Conservation (phyloP, 495 filamentous ascomycete genomes). For the Penicillium verhagenii region DNA sequence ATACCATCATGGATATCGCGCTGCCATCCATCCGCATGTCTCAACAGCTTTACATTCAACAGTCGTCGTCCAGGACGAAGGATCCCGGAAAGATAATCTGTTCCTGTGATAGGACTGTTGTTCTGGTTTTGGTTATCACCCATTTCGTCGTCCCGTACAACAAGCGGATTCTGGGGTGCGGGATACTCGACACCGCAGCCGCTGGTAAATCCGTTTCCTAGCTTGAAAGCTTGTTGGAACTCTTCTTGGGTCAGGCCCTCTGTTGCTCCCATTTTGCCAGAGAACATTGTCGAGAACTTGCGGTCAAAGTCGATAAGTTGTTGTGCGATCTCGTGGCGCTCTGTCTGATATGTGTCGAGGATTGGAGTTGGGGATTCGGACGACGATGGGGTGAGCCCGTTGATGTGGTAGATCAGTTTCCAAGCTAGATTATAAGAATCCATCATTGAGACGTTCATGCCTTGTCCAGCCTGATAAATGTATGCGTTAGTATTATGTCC, state of each 20-base stretch:
- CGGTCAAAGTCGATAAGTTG: conserved; percentile 74
- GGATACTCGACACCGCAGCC: conserved; percentile 49
- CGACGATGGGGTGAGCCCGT: conserved; percentile 51
- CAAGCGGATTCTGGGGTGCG: conserved; percentile 26
- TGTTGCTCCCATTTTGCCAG: conserved; percentile 41
- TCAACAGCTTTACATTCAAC: conserved; percentile 34
- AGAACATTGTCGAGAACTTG: conserved; percentile 53
- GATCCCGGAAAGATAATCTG: conserved; percentile 46
- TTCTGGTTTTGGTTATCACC: conserved; percentile 18
- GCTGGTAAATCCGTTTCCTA: conserved; percentile 46
- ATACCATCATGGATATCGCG: conserved; percentile 51
- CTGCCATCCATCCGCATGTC: conserved; percentile 46
- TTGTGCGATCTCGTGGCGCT: conserved; percentile 66
- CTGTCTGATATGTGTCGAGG: conserved; percentile 67
- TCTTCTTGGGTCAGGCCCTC: conserved; percentile 49
- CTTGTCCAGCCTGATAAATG: conserved; percentile 67
- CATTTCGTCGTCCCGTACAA: conserved; percentile 12
- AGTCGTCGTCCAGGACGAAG: conserved; percentile 32
- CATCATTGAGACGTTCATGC: conserved; percentile 87
- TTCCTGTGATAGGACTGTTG: conserved; percentile 33
- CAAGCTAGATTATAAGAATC: conserved; percentile 82
- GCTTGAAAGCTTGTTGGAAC: conserved; percentile 51
- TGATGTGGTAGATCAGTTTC: conserved; percentile 74
- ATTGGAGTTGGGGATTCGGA: conserved; percentile 50
- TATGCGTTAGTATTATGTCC: conserved; percentile 2